Evolutionary conservation across 2,329 filamentous ascomycete species (phyloP), one percentile per base, ranked within the genome.

Genomic region (Akanthomyces muscarius): DNA sequence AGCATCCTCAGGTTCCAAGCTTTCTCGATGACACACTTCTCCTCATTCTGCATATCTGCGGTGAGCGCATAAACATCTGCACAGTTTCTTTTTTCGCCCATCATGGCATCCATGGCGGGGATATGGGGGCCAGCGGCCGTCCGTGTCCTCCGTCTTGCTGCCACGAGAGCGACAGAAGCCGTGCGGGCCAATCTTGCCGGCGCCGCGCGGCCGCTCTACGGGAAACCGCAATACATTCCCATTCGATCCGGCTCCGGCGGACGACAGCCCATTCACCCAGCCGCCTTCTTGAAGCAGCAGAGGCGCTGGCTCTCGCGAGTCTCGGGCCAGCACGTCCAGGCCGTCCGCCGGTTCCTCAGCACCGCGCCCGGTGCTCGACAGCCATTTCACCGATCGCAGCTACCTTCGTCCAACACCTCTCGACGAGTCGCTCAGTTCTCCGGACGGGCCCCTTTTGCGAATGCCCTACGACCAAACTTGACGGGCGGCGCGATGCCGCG

Each of bases 391-490:
- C 80, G 82, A 65, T 76, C 76, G 66, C 80, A 79, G 68, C 78
- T 83, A 66, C 77, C 82, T 10, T 73, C 74, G 28, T 83, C 82
- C 21, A 78, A 75, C 65, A 82, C 78, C 16, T 79, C 81, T 18
- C 80, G 79, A 50, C 79, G 78, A 50, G 76, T 86, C 62, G 82
- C 80, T 38, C 84, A 87, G 65, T 83, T 90, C 64, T 87, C 91
- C 18, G 87, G 87, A 33, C 87, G 90, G 57, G 88, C 92, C 36
- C 94, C 94, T 0, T 98, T 98, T 74, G 90, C 92, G 4, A 92
- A 88, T 57, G 89, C 93, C 1, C 85, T 99, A 42, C 89, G 95
- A 42, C 95, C 95, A 2, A 98, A 97, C 72, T 79, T 98, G 67
- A 97, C 93, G 0, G 94, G 92, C 54, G 93, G 94, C 48, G 88